Conservation (phyloP, 2,329 filamentous ascomycete species). For the Penicillium sp. region DNA sequence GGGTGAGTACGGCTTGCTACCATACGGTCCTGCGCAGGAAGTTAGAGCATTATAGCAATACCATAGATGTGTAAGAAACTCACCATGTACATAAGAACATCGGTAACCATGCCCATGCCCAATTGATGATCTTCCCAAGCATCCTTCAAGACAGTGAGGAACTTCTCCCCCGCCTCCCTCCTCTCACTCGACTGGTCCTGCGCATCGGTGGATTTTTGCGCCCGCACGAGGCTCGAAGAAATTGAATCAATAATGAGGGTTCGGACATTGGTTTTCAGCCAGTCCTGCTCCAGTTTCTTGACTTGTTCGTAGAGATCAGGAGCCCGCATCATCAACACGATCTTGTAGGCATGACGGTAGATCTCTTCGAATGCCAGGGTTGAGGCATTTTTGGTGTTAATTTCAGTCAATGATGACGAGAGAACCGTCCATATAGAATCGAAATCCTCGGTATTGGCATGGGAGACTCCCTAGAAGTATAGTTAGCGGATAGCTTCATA, state of each 20-base stretch:
- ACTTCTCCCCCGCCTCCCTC: conserved; percentile 75
- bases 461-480: conserved; percentile 51
- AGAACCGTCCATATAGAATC: conserved; percentile 81
- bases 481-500: conserved; percentile 12
- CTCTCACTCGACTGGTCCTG: conserved; percentile 69
- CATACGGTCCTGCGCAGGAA: conserved; percentile 66
- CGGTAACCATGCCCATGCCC: conserved; percentile 94
- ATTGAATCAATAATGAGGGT: conserved; percentile 68
- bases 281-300: conserved; percentile 73
- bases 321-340: conserved; percentile 85
- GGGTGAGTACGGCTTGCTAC: conserved; percentile 72
- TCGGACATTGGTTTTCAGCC: conserved; percentile 74
- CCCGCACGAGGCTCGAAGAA: conserved; percentile 63
- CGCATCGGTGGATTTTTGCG: conserved; percentile 46
- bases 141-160: conserved; percentile 70
- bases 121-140: conserved; percentile 87
- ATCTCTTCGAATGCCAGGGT: conserved; percentile 90
- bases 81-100: conserved; percentile 94
- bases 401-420: conserved; percentile 73
- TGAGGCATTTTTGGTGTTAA: conserved; percentile 89
- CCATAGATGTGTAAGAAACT: conserved; percentile 18
- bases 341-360: conserved; percentile 90
- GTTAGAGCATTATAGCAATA: background rate
- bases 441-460: conserved; percentile 67
- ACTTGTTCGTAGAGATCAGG: conserved; percentile 77